These are phyloP conservation scores for Biscogniauxia mediterranea DNA, from an alignment of 2,329 filamentous ascomycete genomes.

Conservation along the genomic window DNA sequence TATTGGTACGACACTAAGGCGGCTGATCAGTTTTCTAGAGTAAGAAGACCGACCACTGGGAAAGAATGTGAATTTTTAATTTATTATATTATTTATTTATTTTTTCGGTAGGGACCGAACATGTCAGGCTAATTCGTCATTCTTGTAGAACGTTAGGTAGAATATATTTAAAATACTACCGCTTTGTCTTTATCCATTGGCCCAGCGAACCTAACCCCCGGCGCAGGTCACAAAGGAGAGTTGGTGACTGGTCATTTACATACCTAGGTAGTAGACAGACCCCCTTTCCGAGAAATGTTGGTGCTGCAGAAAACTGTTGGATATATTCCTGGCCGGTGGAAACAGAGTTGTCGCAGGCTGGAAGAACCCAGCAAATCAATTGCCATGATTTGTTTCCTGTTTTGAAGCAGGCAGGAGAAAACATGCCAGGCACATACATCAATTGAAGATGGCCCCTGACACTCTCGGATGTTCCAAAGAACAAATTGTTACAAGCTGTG, in stretches of 20 bases:
- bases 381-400: background rate
- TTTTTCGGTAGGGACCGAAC: background rate
- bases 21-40: too few species aligned
- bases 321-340: background rate
- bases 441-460: constrained; percentile 13
- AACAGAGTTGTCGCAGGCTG: background rate
- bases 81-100: too few species aligned
- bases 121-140: background rate
- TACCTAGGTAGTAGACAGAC: too few species aligned
- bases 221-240: too few species aligned
- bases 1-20: too few species aligned
- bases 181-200: too few species aligned
- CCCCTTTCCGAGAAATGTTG: too few species aligned
- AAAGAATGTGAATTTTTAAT: too few species aligned
- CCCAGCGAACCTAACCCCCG: too few species aligned
- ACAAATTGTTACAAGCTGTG: constrained; percentile 21
- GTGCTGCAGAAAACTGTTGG: background rate
- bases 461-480: constrained; percentile 13
- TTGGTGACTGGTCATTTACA: too few species aligned
- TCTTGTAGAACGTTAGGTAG: background rate
- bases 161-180: background rate
- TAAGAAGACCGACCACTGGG: too few species aligned
- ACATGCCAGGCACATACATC: too few species aligned
- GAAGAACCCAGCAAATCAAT: background rate
- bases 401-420: background rate